Conservation (phyloP, 2,329 filamentous ascomycete species). For the Penicillium sp. region DNA sequence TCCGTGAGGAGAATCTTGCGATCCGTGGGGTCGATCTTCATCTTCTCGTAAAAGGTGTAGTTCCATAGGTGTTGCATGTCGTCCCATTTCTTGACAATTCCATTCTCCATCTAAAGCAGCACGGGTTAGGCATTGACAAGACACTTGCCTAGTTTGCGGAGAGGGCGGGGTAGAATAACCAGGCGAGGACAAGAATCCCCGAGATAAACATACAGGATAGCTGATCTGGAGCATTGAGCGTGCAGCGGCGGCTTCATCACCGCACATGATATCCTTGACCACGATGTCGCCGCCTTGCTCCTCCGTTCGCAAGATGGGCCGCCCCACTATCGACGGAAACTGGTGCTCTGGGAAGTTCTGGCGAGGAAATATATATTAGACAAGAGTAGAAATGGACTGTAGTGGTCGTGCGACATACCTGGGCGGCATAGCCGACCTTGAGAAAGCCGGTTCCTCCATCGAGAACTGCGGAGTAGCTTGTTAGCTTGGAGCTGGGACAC, state of each 20-base stretch:
- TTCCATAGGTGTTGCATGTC: constrained; percentile 99
- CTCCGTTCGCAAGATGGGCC: constrained; percentile 94
- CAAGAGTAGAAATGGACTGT: background rate
- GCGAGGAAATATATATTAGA: constrained; percentile 8
- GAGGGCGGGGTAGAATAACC: constrained; percentile 17
- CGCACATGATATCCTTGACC: constrained; percentile 99
- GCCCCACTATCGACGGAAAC: constrained; percentile 96
- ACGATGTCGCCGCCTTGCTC: constrained; percentile 72
- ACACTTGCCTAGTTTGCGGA: constrained; percentile 23
- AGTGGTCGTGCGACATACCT: constrained; percentile 49
- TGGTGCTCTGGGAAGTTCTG: constrained; percentile 99
- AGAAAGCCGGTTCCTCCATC: constrained; percentile 99
- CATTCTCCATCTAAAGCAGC: constrained; percentile 82
- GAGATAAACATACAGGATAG: constrained; percentile 67
- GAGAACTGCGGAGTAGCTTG: constrained; percentile 67
- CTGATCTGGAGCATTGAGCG: constrained; percentile 97
- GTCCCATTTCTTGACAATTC: constrained; percentile 99
- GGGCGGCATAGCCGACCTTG: constrained; percentile 97
- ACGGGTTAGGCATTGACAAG: constrained; percentile 19
- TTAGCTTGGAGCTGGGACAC: constrained; percentile 26
- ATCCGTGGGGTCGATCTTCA: constrained; percentile 83
- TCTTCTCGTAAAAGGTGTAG: constrained; percentile 97
- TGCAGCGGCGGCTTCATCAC: constrained; percentile 93
- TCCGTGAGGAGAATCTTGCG: constrained; percentile 98
- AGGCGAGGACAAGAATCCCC: background rate